A percentile compares a stretch with the other conserved stretches of the same genome.
phyloP scores from a whole-genome alignment of 2,329 filamentous ascomycete genomes.

The Rhinocladiella similis region DNA sequence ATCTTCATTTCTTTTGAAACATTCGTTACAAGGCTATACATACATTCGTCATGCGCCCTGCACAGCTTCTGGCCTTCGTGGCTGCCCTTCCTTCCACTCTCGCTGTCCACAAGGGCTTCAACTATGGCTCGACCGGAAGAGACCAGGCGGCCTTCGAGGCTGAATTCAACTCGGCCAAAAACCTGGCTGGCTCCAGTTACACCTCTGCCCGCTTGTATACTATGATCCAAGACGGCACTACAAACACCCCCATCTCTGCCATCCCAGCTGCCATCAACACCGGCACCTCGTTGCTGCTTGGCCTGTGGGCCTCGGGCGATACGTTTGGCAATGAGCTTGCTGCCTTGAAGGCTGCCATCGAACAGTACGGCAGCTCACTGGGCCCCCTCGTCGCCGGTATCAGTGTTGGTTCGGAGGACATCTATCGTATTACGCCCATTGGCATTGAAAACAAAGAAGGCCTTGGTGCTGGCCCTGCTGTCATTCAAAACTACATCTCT shows the following conservation, averaged over 20 bases:
- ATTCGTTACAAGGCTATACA: constrained; percentile 11
- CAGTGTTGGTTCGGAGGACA: constrained; percentile 76
- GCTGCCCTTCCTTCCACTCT: constrained; percentile 33
- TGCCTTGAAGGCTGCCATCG: constrained; percentile 66
- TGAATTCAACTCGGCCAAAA: constrained; percentile 48
- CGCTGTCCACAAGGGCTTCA: constrained; percentile 45
- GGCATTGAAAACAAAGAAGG: constrained; percentile 64
- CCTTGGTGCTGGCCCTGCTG: constrained; percentile 61
- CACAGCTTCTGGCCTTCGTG: constrained; percentile 34
- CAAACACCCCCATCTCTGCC: constrained; percentile 62
- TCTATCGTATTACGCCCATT: constrained; percentile 67
- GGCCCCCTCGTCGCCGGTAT: constrained; percentile 70
- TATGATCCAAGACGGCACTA: constrained; percentile 61
- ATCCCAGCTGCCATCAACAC: constrained; percentile 77
- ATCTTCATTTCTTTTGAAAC: constrained; percentile 2
- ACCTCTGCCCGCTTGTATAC: constrained; percentile 59
- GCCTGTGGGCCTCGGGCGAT: constrained; percentile 68
- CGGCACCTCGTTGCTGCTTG: constrained; percentile 71
- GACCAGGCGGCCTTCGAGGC: constrained; percentile 45
- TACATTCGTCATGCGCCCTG: constrained; percentile 30
- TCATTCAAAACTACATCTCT: constrained; percentile 68
- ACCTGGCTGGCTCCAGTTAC: constrained; percentile 42
- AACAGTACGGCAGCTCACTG: constrained; percentile 63
- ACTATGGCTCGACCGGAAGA: constrained; percentile 47
- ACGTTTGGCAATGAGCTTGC: constrained; percentile 67